Percentiles rank a stretch among this genome's conserved stretches.
Evolutionary conservation across 805 yeast species (phyloP).

Genomic region (Myxozyma melibiosi): DNA sequence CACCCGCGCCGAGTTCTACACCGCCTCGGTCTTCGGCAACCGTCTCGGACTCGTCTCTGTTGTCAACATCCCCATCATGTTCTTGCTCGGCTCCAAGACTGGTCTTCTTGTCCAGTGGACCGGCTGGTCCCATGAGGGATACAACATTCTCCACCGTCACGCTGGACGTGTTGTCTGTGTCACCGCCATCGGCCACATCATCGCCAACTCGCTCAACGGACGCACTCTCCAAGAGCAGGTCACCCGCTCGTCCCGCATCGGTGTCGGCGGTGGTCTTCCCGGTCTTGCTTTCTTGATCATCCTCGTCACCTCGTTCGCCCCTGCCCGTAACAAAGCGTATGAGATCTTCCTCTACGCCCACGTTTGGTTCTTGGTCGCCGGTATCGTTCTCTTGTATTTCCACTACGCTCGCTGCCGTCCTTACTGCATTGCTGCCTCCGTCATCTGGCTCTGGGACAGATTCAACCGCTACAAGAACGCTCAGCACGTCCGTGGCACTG

Average conservation of each 20-base stretch:
- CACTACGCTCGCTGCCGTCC: conserved; percentile 34
- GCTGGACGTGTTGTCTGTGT: conserved; percentile 34
- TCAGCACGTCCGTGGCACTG: conserved; percentile 23
- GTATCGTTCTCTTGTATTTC: conserved; percentile 32
- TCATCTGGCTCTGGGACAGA: conserved; percentile 33
- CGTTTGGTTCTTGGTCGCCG: conserved; percentile 33
- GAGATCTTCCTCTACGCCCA: conserved; percentile 34
- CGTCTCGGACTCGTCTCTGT: conserved; percentile 34
- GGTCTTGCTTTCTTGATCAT: conserved; percentile 31
- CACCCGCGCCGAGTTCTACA: conserved; percentile 17
- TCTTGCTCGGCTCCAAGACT: conserved; percentile 34
- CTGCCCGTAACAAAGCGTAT: conserved; percentile 32
- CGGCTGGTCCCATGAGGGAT: conserved; percentile 35
- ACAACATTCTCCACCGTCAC: conserved; percentile 34
- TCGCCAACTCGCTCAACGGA: conserved; percentile 17
- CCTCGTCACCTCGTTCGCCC: conserved; percentile 32
- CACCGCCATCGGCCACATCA: conserved; percentile 34
- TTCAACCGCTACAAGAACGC: conserved; percentile 32
- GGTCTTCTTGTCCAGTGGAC: conserved; percentile 35
- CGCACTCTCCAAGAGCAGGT: conserved; percentile 28
- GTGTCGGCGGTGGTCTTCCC: conserved; percentile 32
- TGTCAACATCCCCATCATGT: conserved; percentile 34
- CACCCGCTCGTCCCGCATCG: conserved; percentile 25
- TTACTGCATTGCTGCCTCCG: conserved; percentile 30
- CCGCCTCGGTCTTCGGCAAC: conserved; percentile 28